These are phyloP conservation scores for Fistulinella staudtii DNA, from an alignment of 1,284 basidiomycete genomes.

Conservation along the genomic window DNA sequence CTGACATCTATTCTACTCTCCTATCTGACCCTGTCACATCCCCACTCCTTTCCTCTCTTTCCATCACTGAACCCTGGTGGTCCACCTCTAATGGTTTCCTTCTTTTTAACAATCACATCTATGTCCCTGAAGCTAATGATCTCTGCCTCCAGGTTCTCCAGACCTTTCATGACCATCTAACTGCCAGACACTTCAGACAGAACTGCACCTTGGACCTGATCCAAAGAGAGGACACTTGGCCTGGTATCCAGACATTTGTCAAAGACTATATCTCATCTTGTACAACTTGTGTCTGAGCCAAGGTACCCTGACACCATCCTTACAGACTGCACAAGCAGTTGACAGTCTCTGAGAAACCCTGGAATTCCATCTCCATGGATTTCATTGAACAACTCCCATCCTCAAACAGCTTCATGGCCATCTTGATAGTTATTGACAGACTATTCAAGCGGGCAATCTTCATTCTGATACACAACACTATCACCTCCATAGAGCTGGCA, in stretches of 20 bases:
- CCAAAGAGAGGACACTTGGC: neutral
- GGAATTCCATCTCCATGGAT: too few species aligned
- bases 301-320: too few species aligned
- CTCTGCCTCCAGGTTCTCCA: neutral
- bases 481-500: too few species aligned
- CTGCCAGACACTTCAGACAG: neutral
- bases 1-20: conserved; percentile 3
- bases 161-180: too few species aligned
- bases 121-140: neutral
- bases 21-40: neutral
- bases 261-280: neutral
- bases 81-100: neutral
- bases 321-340: too few species aligned
- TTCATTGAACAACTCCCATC: too few species aligned
- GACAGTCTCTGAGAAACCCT: too few species aligned
- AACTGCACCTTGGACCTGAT: neutral
- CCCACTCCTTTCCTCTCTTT: neutral
- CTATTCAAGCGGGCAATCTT: too few species aligned
- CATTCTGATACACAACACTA: too few species aligned
- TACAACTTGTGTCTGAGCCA: neutral
- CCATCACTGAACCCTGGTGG: neutral
- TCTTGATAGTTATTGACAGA: too few species aligned
- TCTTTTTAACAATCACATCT: neutral
- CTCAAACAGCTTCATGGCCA: too few species aligned
- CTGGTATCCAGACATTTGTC: too few species aligned